Base-by-base conservation (phyloP, 2,329 filamentous ascomycete species). In the Mycocentrospora acerina region DNA sequence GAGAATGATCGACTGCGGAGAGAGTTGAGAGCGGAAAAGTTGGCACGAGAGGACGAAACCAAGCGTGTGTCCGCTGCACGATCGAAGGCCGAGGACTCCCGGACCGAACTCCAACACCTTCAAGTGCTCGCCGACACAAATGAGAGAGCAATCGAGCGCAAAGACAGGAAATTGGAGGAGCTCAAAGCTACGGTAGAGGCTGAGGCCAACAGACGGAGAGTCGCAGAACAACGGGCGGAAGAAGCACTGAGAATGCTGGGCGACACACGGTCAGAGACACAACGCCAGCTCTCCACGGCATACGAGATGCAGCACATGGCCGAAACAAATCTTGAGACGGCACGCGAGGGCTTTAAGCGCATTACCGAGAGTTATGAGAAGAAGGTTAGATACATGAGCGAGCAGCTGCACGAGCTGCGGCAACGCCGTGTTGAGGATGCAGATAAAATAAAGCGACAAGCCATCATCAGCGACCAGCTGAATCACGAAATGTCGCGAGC, bases 1-100 rank as follows among this genome's bases (percentile, higher is more conserved):
- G 87, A 91, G 60, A 90, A 90, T 53, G 87, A 91, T 58, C 78
- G 82, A 27, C 73, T 91, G 30, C 86, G 86, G 55, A 79, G 86
- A 35, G 86, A 91, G 48, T 57, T 74, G 29, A 67, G 65, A 22
- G 64, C 68, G 3, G 68, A 73, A 44, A 60, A 65, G 35, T 55
- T 69, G 13, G 67, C 67, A 30, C 77, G 83, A 29, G 85, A 89
- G 42, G 86, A 90, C 57, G 77, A 84, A n/a, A 80, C 81, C 52
- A 81, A 86, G 60, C 77, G 80, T 4, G 78, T 84, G 9, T 81
- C 80, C 45, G 74, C 87, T 48, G 71, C 85, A 31, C 82, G 86
- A 59, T 83, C 85, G 49, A 86, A 84, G 66, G 83, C 88, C 71
- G 83, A 87, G 42, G 77, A 81, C 29, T 74, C 84, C 51, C 71